Evolutionary conservation across 371 early-diverging fungal genomes (phyloP).

Genomic region (Sporodiniella umbellata): DNA sequence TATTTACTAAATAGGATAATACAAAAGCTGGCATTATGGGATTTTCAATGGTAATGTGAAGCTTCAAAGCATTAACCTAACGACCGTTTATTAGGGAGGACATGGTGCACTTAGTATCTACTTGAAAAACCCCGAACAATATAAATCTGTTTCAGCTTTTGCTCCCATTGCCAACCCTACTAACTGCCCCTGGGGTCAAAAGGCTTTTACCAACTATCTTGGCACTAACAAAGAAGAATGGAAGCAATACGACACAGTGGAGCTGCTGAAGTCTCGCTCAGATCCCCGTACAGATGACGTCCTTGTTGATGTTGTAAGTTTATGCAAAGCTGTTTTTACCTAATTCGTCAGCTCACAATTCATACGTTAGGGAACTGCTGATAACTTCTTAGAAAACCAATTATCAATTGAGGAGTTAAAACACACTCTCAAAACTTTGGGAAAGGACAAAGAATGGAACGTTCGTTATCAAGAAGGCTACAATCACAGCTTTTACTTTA

Average conservation of each 20-base stretch:
- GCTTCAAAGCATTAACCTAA: neutral
- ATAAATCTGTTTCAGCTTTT: conserved; percentile 78
- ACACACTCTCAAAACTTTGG: conserved; percentile 37
- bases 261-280: conserved; percentile 47
- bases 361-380: conserved; percentile 58
- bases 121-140: conserved; percentile 66
- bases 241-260: conserved; percentile 74
- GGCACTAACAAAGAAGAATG: conserved; percentile 59
- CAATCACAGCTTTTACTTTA: conserved; percentile 85
- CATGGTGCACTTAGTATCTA: conserved; percentile 83
- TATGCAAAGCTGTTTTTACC: neutral
- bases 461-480: conserved; percentile 78
- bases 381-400: conserved; percentile 67
- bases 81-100: conserved; percentile 62
- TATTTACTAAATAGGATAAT: conserved; percentile 42
- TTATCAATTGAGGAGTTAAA: conserved; percentile 60
- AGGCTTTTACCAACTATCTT: conserved; percentile 76
- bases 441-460: conserved; percentile 43
- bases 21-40: conserved; percentile 71
- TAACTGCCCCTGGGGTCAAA: conserved; percentile 73
- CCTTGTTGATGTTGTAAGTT: conserved; percentile 43
- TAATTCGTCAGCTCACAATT: neutral
- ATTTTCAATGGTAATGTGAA: conserved; percentile 68
- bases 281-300: conserved; percentile 31
- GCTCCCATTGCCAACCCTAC: conserved; percentile 79